phyloP scores from a whole-genome alignment of 192 early-diverging fungal genomes.

The Coemansia sp. region DNA sequence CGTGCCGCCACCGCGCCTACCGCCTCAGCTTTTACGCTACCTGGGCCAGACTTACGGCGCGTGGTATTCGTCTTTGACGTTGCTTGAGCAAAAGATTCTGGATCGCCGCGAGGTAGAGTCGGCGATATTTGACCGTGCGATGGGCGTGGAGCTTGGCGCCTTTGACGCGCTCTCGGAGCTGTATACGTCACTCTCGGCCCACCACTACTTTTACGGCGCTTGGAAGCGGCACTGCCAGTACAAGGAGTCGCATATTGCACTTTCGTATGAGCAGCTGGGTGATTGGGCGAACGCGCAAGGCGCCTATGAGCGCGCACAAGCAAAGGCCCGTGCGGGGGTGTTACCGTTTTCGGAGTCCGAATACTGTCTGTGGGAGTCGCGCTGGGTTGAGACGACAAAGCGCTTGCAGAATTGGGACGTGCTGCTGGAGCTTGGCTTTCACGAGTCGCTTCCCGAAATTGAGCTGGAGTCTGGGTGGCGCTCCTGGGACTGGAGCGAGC shows the following conservation, averaged over 20 bases:
- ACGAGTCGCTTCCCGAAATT: slow-evolving; percentile 86
- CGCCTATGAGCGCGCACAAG: slow-evolving; percentile 91
- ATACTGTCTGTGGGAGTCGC: slow-evolving; percentile 97
- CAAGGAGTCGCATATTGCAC: slow-evolving; percentile 92
- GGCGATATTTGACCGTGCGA: slow-evolving; percentile 45
- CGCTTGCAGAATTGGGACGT: slow-evolving; percentile 98
- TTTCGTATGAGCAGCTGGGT: slow-evolving; percentile 94
- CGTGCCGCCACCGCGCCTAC: slow-evolving; percentile 72
- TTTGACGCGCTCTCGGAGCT: slow-evolving; percentile 90
- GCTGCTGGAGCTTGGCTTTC: slow-evolving; percentile 87
- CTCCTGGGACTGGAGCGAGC: slow-evolving; percentile 90
- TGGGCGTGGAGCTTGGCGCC: slow-evolving; percentile 82
- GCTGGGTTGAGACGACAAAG: slow-evolving; percentile 91
- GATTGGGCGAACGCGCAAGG: slow-evolving; percentile 92
- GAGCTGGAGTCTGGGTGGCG: slow-evolving; percentile 94
- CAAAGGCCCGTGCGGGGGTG: slow-evolving; percentile 83
- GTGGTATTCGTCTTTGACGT: slow-evolving; percentile 85
- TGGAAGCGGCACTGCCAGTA: slow-evolving; percentile 91
- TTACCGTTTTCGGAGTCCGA: slow-evolving; percentile 94
- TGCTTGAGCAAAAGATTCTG: slow-evolving; percentile 70
- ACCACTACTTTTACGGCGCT: slow-evolving; percentile 91
- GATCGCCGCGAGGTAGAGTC: slow-evolving; percentile 56
- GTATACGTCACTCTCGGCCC: slow-evolving; percentile 82
- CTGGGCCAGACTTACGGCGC: slow-evolving; percentile 91
- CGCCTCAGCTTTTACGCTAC: slow-evolving; percentile 93